Evolutionary conservation across 2,329 filamentous ascomycete species (phyloP).

Genomic region (Curvularia verruculosa): DNA sequence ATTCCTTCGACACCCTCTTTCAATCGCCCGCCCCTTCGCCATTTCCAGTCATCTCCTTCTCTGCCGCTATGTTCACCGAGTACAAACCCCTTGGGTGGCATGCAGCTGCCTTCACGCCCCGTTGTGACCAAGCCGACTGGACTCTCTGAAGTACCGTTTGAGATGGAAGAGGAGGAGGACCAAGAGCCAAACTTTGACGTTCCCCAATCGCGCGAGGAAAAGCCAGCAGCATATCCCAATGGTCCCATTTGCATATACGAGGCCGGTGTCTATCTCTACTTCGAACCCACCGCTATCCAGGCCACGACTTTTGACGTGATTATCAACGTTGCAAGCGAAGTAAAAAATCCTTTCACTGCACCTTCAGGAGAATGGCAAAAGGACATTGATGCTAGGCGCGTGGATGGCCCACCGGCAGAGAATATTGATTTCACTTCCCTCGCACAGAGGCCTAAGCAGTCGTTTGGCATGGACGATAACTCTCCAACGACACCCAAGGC

Average conservation of each 20-base stretch:
- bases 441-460: conserved; percentile 33
- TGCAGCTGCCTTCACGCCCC: conserved; percentile 55
- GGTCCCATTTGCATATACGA: conserved; percentile 83
- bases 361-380: conserved; percentile 37
- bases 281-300: conserved; percentile 79
- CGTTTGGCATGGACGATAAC: conserved; percentile 38
- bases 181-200: conserved; percentile 60
- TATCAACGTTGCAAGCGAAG: conserved; percentile 83
- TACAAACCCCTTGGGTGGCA: conserved; percentile 57
- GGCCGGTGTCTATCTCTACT: conserved; percentile 77
- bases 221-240: conserved; percentile 81
- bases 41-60: conserved; percentile 68
- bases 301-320: conserved; percentile 80
- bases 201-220: conserved; percentile 67
- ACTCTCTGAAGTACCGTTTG: conserved; percentile 66
- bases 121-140: conserved; percentile 44
- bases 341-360: conserved; percentile 72
- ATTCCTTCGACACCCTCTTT: conserved; percentile 65
- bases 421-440: conserved; percentile 46
- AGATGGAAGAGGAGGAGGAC: conserved; percentile 73
- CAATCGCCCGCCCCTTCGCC: conserved; percentile 59
- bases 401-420: conserved; percentile 45
- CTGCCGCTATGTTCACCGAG: conserved; percentile 62
- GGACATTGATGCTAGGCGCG: conserved; percentile 44
- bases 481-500: conserved; percentile 61